These are phyloP conservation scores for Populus hybrid DNA, from an alignment of 441 rosid genomes.

Conservation along the genomic window DNA sequence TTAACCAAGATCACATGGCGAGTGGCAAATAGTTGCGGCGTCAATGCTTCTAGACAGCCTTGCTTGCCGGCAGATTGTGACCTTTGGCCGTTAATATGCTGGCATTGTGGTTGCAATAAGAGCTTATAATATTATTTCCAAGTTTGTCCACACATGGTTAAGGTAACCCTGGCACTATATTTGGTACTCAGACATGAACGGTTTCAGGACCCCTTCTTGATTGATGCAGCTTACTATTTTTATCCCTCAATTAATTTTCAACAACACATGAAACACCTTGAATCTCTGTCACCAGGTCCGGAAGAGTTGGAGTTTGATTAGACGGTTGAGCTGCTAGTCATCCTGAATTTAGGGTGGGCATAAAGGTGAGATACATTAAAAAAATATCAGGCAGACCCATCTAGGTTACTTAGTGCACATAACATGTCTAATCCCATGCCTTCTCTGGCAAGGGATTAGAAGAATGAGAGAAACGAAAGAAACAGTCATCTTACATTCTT, in stretches of 20 bases:
- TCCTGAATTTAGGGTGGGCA: not conserved
- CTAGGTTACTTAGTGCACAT: not conserved
- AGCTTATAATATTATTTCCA: not conserved
- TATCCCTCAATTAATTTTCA: not conserved
- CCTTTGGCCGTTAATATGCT: constrained; percentile 23
- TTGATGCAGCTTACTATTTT: not conserved
- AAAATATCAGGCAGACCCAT: not conserved
- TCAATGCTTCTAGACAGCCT: constrained; percentile 17
- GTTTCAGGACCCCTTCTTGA: constrained; percentile 1
- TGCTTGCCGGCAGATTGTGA: constrained; percentile 22
- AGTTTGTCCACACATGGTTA: constrained; percentile 6
- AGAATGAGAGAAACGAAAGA: not conserved
- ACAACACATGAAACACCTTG: not conserved
- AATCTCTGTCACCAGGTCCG: not conserved
- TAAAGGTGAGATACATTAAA: too few species aligned
- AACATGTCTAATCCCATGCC: not conserved
- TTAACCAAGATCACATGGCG: constrained; percentile 11
- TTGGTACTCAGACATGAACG: not conserved
- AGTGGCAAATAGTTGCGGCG: constrained; percentile 14
- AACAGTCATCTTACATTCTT: not conserved
- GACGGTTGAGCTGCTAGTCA: not conserved
- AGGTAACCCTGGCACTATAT: not conserved
- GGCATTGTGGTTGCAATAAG: constrained; percentile 13
- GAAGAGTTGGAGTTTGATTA: not conserved
- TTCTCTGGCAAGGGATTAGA: not conserved